Evolutionary conservation across 345 rosid species (phyloP), one percentile per base, ranked within the genome.

Genomic region (Corchorus olitorius): DNA sequence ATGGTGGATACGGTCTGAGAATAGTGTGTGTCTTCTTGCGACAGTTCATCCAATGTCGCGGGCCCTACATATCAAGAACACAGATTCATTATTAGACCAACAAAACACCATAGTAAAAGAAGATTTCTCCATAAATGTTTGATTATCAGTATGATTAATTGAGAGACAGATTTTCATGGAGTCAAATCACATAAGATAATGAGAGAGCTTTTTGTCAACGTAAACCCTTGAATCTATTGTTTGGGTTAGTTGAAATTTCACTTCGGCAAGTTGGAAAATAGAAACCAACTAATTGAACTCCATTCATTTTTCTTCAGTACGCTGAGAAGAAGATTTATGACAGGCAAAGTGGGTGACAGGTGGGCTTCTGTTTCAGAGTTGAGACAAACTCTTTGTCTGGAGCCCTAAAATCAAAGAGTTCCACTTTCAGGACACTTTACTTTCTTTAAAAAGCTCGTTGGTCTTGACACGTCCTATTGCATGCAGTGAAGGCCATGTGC

Each of bases 1-100:
- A 97, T 83, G 73, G 93, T 82, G n/a, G 97, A 86, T 12, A 97
- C 97, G 12, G 98, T 94, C 75, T 90, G 94, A 20, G 98, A 94
- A 83, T 97, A 94, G 78, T 88, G 96, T 4, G 87, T 87, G 61
- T 85, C 93, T 67, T 91, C 97, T 12, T 87, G 95, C 3, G 87
- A 69, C 77, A 86, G 63, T 14, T 91, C 97, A 49, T 89, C 90
- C 34, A 80, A 27, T 50, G 65, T 71, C 35, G 81, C 73, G 56
- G 83, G 74, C 65, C 84, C 94, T 85, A 62, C 79, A 65, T 10
- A 49, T 48, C 50, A 8, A 13, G 55, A 48, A 65, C 27, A 27
- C 27, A n/a, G n/a, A n/a, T n/a, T n/a, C n/a, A n/a, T n/a, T n/a
- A 27, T 27, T 27, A 27, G 27, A 27, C 27, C 27, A 27, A 27